These are phyloP conservation scores for Hanseniaspora occidentalis DNA, from an alignment of 805 yeast species.

Conservation along the genomic window DNA sequence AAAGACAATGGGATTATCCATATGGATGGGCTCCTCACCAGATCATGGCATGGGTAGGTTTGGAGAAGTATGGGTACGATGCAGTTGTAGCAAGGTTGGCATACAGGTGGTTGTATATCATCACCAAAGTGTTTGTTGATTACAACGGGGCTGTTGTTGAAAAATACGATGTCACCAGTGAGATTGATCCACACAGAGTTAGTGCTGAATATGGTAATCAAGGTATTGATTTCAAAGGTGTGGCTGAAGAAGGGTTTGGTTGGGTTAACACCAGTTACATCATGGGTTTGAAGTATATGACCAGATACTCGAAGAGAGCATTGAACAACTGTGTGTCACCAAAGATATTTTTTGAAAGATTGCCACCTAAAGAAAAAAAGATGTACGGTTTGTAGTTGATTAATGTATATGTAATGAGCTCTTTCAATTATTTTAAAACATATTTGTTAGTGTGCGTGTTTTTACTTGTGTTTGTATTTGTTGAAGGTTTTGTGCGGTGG, in stretches of 20 bases:
- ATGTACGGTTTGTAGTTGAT: conserved; percentile 20
- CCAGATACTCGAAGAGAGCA: conserved; percentile 57
- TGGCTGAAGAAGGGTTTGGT: conserved; percentile 92
- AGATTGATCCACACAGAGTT: conserved; percentile 78
- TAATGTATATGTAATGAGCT: conserved; percentile 16
- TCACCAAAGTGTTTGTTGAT: conserved; percentile 83
- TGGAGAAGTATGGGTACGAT: conserved; percentile 55
- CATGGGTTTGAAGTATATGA: conserved; percentile 56
- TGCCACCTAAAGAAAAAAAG: conserved; percentile 31
- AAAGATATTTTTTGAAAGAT: conserved; percentile 38
- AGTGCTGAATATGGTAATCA: conserved; percentile 97
- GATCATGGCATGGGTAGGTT: conserved; percentile 84
- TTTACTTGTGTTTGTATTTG: too few relatives aligned
- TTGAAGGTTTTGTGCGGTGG: too few relatives aligned
- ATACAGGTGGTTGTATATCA: conserved; percentile 80
- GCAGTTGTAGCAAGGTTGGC: conserved; percentile 58
- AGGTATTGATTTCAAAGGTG: conserved; percentile 86
- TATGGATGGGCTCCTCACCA: conserved; percentile 99
- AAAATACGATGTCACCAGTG: conserved; percentile 80
- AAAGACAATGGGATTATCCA: conserved; percentile 97
- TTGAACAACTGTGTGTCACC: conserved; percentile 74
- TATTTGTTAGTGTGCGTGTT: too few relatives aligned
- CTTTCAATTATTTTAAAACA: too few relatives aligned
- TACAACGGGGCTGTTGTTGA: conserved; percentile 92
- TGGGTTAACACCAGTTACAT: conserved; percentile 91